Evolutionary conservation across 2,329 filamentous ascomycete species (phyloP), one percentile per base, ranked within the genome.

Genomic region (Sporothrix curviconia): DNA sequence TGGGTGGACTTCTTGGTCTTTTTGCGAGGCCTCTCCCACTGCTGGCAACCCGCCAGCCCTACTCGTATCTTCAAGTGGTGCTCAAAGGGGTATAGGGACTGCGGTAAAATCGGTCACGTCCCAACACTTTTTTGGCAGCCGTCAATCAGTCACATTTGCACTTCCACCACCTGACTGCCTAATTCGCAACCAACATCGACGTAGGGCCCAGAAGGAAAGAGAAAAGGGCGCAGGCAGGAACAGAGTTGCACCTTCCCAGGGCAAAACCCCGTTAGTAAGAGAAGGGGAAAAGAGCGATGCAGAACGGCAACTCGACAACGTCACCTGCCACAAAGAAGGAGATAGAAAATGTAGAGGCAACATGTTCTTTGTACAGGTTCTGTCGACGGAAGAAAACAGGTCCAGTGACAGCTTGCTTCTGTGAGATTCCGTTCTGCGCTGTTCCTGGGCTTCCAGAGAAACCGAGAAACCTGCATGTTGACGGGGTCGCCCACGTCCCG

Each of bases 61-160:
- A 25, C 46, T 36, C n/a, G 44, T 49, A 49, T 30, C 28, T 49
- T 15, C n/a, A 19, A 15, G n/a, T 24, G 14, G 24, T 34, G 22
- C 56, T 44, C 24, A 54, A 55, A 54, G 43, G 25, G 56, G 56
- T 30, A 37, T 58, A 58, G 43, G 15, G 43, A 14, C 9, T n/a
- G 43, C 5, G 22, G 53, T 39, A 47, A 54, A 53, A 49, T 42
- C 49, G 50, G 42, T 58, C 19, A 36, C 28, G 42, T 47, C 56
- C 56, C 56, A 58, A 58, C 56, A 43, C 50, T 58, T 58, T 57
- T 55, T 30, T 30, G 44, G 32, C 54, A 40, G 44, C 55, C 37
- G 55, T 56, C 25, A 34, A 8, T 49, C 22, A 17, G 8, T 15
- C 28, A 34, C 22, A 12, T 32, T n/a, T n/a, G n/a, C n/a, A n/a